Base-by-base conservation (phyloP, 179 eudicot species). In the Silene coronaria region DNA sequence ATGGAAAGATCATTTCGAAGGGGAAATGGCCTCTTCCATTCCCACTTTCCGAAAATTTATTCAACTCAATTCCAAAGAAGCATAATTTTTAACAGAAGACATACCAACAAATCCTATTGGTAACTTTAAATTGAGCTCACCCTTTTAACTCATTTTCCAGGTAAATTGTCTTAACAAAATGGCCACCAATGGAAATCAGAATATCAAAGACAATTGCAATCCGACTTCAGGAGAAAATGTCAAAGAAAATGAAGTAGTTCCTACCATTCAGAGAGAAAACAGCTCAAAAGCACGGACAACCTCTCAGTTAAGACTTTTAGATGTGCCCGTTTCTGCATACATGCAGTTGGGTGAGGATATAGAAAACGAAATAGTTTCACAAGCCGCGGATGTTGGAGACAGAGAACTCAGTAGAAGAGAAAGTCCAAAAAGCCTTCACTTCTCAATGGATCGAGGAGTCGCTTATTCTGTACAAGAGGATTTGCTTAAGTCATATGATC, bases 341-440 rank as follows among this genome's bases (percentile, higher is more conserved):
- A 53, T 60, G 57, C 75, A 74, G 48, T 51, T 73, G 75, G 72
- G 74, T 13, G 78, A 73, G 26, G 80, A 77, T 53, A 10, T 74
- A 2, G 83, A 81, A 78, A 81, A 38, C 34, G 84, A 81, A 32
- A 65, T 71, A 30, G 70, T 78, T 78, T 81, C 84, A 23, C 76
- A 78, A 34, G 81, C 79, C 16, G 84, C 79, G 42, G 84, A 81
- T 78, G 38, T 75, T 42, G 84, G 84, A 74, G 84, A 78, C 46
- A 81, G 79, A 76, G 78, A 67, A 38, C 64, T 74, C 42, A 78
- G 79, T 65, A 75, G 76, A 81, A 78, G 76, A 30, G 81, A 46
- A 70, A 81, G 81, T 67, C 64, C 72, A 26, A 70, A 73, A 23
- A 58, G 68, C 55, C 27, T 19, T 6, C 81, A 14, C 27, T 70